Evolutionary conservation across 164 flowering plant species (phyloP).

Genomic region (Vitis rupestris): DNA sequence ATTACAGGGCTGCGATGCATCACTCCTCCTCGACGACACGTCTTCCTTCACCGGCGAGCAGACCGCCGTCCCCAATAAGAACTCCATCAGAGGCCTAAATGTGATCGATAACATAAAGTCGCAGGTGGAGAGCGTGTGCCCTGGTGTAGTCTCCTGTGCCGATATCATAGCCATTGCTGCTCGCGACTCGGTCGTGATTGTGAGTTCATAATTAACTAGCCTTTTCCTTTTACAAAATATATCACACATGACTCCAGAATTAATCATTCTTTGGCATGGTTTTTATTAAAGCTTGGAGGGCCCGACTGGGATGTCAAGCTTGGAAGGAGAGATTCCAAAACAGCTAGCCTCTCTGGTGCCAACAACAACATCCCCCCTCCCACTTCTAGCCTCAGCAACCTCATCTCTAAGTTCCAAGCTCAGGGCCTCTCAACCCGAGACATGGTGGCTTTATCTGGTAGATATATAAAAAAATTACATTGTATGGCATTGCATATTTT

Average conservation of each 20-base stretch:
- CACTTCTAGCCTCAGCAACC: slow-evolving; percentile 26
- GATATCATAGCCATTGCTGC: slow-evolving; percentile 52
- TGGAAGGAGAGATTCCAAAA: slow-evolving; percentile 49
- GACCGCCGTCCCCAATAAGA: slow-evolving; percentile 38
- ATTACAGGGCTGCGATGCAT: slow-evolving; percentile 64
- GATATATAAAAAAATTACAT: not conserved
- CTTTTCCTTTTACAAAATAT: no score
- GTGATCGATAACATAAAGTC: slow-evolving; percentile 36
- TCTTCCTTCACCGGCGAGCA: slow-evolving; percentile 43
- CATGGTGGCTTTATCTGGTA: slow-evolving; percentile 52
- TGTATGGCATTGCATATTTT: no score
- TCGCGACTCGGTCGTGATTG: slow-evolving; percentile 38
- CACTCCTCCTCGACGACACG: slow-evolving; percentile 47
- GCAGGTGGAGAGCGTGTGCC: slow-evolving; percentile 35
- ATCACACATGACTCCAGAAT: no score
- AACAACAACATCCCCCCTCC: slow-evolving; percentile 47
- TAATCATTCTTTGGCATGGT: no score
- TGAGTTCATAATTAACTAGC: slow-evolving; percentile 15
- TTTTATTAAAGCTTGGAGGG: slow-evolving; percentile 41
- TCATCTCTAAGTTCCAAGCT: slow-evolving; percentile 32
- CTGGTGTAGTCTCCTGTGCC: slow-evolving; percentile 52
- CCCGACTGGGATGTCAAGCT: slow-evolving; percentile 43
- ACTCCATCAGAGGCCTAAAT: slow-evolving; percentile 39
- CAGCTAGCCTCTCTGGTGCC: slow-evolving; percentile 45
- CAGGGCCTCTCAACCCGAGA: slow-evolving; percentile 45